A percentile compares a stretch with the other conserved stretches of the same genome.
These are phyloP conservation scores for Trichosporon ovoides DNA, from an alignment of 1,284 basidiomycete species.

Conservation along the genomic window DNA sequence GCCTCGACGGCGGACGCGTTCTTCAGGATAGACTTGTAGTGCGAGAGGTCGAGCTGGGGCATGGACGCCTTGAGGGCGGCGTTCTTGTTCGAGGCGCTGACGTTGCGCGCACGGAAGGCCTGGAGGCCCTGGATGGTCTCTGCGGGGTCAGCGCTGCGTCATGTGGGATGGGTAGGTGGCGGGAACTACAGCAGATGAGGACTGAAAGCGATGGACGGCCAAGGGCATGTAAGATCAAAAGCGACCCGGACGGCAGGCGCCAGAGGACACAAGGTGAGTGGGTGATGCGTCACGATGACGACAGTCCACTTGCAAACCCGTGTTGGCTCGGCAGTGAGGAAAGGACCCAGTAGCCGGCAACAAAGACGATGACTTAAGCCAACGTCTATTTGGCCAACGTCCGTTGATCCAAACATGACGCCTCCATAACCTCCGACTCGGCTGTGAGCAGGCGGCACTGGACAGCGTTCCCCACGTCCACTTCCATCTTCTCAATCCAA, in stretches of 20 bases:
- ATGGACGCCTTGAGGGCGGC: conserved; percentile 65
- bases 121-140: conserved; percentile 84
- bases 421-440: not conserved
- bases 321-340: too few relatives aligned
- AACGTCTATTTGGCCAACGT: too few relatives aligned
- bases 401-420: not conserved
- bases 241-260: too few relatives aligned
- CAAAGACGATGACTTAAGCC: not conserved
- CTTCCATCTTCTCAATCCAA: too few relatives aligned
- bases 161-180: not conserved
- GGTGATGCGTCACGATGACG: too few relatives aligned
- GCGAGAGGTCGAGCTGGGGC: conserved; percentile 64
- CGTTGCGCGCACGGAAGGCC: conserved; percentile 93
- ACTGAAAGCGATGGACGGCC: too few relatives aligned
- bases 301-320: too few relatives aligned
- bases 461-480: too few relatives aligned
- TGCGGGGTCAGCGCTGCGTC: conserved; percentile 40
- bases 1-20: conserved; percentile 89
- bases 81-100: conserved; percentile 75
- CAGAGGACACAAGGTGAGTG: too few relatives aligned
- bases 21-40: conserved; percentile 88
- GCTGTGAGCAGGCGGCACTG: too few relatives aligned
- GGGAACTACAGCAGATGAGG: too few relatives aligned
- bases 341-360: not conserved
- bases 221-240: too few relatives aligned